Evolutionary conservation across 345 rosid genomes (phyloP).

Genomic region (Salix arbutifolia): DNA sequence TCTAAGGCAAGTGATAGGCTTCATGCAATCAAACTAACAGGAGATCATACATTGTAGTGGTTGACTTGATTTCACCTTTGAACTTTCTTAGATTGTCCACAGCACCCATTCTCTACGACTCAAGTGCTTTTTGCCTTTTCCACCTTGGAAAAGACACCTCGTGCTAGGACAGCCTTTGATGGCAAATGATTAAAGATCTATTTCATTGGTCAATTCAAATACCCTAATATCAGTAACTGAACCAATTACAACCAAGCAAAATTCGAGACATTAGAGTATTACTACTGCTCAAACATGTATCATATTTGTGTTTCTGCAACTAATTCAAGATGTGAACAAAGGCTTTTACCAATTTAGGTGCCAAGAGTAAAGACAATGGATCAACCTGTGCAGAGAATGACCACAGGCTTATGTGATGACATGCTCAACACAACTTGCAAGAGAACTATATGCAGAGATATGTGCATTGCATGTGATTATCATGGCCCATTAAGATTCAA

Average conservation of each 20-base stretch:
- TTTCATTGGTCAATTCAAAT: neutral
- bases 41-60: neutral
- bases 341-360: neutral
- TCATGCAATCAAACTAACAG: neutral
- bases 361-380: slow-evolving; percentile 4
- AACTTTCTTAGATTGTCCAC: neutral
- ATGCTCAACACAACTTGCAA: slow-evolving; percentile 26
- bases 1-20: neutral
- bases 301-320: slow-evolving; percentile 7
- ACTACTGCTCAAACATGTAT: neutral
- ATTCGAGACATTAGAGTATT: neutral
- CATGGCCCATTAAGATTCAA: slow-evolving; percentile 39
- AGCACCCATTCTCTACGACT: neutral
- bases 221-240: neutral
- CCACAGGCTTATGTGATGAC: slow-evolving; percentile 16
- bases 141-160: neutral
- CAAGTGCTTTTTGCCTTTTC: neutral
- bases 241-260: neutral
- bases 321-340: slow-evolving; percentile 4
- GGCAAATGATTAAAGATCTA: neutral
- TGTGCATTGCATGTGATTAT: slow-evolving; percentile 27
- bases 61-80: neutral
- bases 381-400: slow-evolving; percentile 13
- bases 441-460: slow-evolving; percentile 18
- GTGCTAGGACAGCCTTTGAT: slow-evolving; percentile 1